Base-by-base conservation (phyloP, 2,329 filamentous ascomycete species). In the Aurifilum marmelostoma region DNA sequence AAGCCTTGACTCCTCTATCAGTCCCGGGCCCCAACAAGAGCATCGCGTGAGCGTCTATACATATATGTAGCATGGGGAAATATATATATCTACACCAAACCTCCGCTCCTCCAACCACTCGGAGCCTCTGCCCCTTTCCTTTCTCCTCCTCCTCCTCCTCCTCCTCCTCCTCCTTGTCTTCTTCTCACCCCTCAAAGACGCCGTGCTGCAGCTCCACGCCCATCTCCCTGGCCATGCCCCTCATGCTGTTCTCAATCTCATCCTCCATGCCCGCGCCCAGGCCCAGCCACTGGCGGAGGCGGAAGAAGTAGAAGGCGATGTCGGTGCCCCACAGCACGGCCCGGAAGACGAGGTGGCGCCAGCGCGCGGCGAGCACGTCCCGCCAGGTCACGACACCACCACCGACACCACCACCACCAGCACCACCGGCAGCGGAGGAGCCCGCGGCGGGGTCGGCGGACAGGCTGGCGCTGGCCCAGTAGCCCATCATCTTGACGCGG, bases 201-300 rank as follows among this genome's bases (percentile, higher is more conserved):
- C 90, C 89, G 78, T 97, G 93, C 77, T 97, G 92, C 73, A 98
- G 80, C 79, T 98, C 94, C 3, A 98, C 88, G 0, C 96, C 96
- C 81, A 96, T 94, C 74, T 97, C 94, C 77, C 92, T 93, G 0
- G 94, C 95, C 84, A 97, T 92, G 68, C 85, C 87, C 79, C 88
- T 90, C 94, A 98, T 97, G 74, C 91, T 87, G 76, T 87, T 87
- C 83, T 98, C 96, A 71, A 98, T 89, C 77, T 95, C 93, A 76
- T 97, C 95, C 78, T 98, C 96, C 92, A 98, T 96, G 0, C 94
- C 94, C 12, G 89, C 86, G 0, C 94, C 93, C 2, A 89, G 79
- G 0, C 92, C 92, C 16, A 97, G 76, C 77, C 88, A 86, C 81
- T 98, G 94, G 73, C 89, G 86, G 8, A 97, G 64, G 81, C 92